These are phyloP conservation scores for Sechiopsis laciniata DNA, from an alignment of 306 rosid genomes.

Conservation along the genomic window DNA sequence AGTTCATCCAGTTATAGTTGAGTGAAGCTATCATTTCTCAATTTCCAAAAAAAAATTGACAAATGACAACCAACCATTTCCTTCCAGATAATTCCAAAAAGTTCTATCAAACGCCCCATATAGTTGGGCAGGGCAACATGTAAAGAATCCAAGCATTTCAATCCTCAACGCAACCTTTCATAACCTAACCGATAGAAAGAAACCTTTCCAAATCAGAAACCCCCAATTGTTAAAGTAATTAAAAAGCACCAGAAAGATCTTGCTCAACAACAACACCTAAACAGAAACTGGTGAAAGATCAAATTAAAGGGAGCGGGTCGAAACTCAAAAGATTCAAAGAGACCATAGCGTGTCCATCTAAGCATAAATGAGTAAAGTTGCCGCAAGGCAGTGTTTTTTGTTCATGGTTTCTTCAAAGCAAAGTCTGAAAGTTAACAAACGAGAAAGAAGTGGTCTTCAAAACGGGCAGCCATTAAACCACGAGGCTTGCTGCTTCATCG, in stretches of 20 bases:
- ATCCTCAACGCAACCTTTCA: neutral
- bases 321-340: neutral
- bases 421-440: neutral
- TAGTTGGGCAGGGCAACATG: conserved; percentile 9
- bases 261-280: neutral
- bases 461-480: neutral
- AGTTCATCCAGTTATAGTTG: no score
- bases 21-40: no score
- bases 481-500: conserved; percentile 7
- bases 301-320: conserved; percentile 6
- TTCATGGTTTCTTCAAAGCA: conserved; percentile 19
- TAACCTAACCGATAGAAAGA: neutral
- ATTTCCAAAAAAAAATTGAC: no score
- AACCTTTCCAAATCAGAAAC: neutral
- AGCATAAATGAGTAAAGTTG: conserved; percentile 5
- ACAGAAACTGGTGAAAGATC: conserved; percentile 13
- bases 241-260: neutral
- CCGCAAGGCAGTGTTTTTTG: conserved; percentile 10
- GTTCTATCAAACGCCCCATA: neutral
- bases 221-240: conserved; percentile 5
- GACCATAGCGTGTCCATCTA: conserved; percentile 7
- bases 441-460: neutral
- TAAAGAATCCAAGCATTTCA: neutral
- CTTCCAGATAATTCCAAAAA: neutral
- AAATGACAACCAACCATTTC: neutral